Conservation (phyloP, 371 early-diverging fungal genomes). For the Mucor plumbeus region DNA sequence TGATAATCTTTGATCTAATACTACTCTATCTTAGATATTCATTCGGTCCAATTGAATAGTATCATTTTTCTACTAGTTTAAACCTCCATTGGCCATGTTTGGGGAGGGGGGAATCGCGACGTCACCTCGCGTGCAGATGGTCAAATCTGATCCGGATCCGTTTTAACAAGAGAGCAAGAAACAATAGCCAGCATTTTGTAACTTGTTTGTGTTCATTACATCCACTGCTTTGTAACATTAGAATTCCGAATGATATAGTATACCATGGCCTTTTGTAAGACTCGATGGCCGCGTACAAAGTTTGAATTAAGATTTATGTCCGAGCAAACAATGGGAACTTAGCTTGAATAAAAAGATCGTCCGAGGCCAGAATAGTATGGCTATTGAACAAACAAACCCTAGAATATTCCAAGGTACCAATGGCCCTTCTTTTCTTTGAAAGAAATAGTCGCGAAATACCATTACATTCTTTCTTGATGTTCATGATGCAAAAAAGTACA, state of each 20-base stretch:
- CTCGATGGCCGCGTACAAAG: constrained; percentile 2
- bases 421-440: not conserved
- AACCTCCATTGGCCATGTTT: constrained; percentile 23
- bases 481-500: not conserved
- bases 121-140: constrained; percentile 17
- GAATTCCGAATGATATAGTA: not conserved
- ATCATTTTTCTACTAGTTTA: not conserved
- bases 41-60: no score
- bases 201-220: no score
- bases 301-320: constrained; percentile 1
- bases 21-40: not conserved
- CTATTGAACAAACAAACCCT: not conserved
- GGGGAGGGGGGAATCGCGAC: constrained; percentile 2
- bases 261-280: not conserved
- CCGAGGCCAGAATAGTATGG: not conserved
- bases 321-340: constrained; percentile 2
- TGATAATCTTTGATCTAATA: not conserved
- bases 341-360: not conserved
- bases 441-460: not conserved
- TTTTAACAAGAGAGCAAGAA: no score
- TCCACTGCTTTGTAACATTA: not conserved
- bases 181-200: no score
- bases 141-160: not conserved
- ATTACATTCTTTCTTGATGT: not conserved
- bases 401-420: constrained; percentile 1